Conservation (phyloP, 2,329 filamentous ascomycete species). For the Nigrospora sphaerica region DNA sequence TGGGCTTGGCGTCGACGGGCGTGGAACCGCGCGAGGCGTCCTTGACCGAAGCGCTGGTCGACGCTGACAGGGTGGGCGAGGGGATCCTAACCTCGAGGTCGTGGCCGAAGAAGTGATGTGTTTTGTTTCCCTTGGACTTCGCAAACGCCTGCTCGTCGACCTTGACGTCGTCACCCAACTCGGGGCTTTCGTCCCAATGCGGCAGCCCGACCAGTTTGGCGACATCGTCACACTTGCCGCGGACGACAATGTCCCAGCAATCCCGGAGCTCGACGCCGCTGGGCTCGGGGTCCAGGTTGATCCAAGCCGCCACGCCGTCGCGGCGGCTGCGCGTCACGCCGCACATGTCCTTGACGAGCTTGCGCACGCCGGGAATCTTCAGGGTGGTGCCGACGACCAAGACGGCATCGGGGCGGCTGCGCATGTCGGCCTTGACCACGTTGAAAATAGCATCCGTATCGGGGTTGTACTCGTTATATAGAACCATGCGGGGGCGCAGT, state of each 20-base stretch:
- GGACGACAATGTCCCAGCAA: conserved; percentile 87
- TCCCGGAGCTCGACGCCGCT: conserved; percentile 79
- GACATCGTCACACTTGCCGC: conserved; percentile 81
- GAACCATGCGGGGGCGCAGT: conserved; percentile 83
- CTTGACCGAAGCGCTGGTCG: conserved; percentile 11
- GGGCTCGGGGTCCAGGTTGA: conserved; percentile 84
- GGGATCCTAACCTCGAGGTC: conserved; percentile 35
- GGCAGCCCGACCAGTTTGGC: conserved; percentile 63
- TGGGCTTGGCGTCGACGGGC: conserved; percentile 24
- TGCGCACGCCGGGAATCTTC: conserved; percentile 87
- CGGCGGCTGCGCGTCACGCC: conserved; percentile 73
- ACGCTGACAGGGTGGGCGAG: conserved; percentile 13
- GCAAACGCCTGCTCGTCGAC: conserved; percentile 35
- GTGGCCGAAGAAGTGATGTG: conserved; percentile 21
- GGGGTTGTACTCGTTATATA: conserved; percentile 96
- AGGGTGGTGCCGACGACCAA: conserved; percentile 93
- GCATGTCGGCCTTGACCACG: conserved; percentile 79
- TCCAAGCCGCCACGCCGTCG: conserved; percentile 86
- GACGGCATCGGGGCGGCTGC: conserved; percentile 79
- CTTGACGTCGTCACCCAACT: conserved; percentile 40
- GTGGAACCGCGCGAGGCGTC: conserved; percentile 14
- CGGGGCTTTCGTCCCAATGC: conserved; percentile 45
- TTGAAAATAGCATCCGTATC: conserved; percentile 94
- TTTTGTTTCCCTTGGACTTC: conserved; percentile 22
- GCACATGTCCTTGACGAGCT: conserved; percentile 87